phyloP scores from a whole-genome alignment of 345 rosid species.

The Ceriops decandra region DNA sequence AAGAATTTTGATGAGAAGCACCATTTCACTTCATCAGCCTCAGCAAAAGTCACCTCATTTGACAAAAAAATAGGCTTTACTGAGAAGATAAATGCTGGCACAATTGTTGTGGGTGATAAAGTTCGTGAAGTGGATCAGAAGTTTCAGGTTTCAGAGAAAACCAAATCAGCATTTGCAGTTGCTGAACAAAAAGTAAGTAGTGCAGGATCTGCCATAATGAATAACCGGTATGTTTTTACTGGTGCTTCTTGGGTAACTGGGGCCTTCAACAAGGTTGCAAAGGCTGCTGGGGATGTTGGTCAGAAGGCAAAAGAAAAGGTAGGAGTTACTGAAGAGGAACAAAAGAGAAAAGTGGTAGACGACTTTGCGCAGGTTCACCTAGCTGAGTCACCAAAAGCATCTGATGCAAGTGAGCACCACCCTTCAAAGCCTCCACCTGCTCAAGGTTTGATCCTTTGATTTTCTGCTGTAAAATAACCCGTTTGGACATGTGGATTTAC shows the following conservation, averaged over 20 bases:
- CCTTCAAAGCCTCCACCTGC: slow-evolving; percentile 51
- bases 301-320: slow-evolving; percentile 91
- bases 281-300: slow-evolving; percentile 95
- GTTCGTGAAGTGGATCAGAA: slow-evolving; percentile 92
- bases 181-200: slow-evolving; percentile 82
- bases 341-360: slow-evolving; percentile 78
- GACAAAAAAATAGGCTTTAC: slow-evolving; percentile 83
- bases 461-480: slow-evolving; percentile 8
- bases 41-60: slow-evolving; percentile 76
- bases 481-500: not conserved
- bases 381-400: slow-evolving; percentile 68
- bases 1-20: slow-evolving; percentile 85
- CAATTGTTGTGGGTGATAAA: slow-evolving; percentile 68
- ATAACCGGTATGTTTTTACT: slow-evolving; percentile 73
- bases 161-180: slow-evolving; percentile 78
- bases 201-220: slow-evolving; percentile 93
- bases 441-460: slow-evolving; percentile 56
- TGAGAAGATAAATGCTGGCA: slow-evolving; percentile 75
- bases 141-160: slow-evolving; percentile 92
- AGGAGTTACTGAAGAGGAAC: slow-evolving; percentile 71
- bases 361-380: slow-evolving; percentile 80
- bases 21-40: slow-evolving; percentile 81
- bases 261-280: slow-evolving; percentile 73
- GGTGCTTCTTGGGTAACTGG: slow-evolving; percentile 86
- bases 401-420: slow-evolving; percentile 36